Percentiles rank a stretch among this genome's conserved stretches.
Conservation (phyloP, 1,284 basidiomycete species). For the Trametes polyzona region DNA sequence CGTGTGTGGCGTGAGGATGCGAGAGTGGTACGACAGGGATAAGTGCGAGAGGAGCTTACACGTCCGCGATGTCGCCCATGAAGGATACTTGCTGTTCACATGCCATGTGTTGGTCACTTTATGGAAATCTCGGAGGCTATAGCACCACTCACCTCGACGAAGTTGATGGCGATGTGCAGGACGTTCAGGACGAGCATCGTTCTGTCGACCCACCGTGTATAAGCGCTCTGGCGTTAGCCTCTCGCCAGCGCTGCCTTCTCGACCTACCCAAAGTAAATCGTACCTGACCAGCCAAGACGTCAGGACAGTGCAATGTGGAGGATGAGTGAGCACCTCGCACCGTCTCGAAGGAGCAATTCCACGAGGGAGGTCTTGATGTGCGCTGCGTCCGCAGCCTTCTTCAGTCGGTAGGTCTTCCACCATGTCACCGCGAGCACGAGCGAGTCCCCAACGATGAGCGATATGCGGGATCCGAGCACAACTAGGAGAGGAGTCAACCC, state of each 20-base stretch:
- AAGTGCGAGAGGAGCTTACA: neutral
- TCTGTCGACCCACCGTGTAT: no score
- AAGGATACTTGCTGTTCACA: neutral
- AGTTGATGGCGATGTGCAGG: slow-evolving; percentile 8
- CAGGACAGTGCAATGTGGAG: neutral
- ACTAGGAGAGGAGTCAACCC: neutral
- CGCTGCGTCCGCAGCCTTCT: slow-evolving; percentile 5
- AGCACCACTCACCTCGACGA: neutral
- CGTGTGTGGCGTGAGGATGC: neutral
- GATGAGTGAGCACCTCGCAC: neutral
- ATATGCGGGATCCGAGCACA: neutral
- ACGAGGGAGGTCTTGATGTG: slow-evolving; percentile 1
- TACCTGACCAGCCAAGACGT: neutral
- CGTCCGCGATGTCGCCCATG: slow-evolving; percentile 2
- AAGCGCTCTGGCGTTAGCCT: no score
- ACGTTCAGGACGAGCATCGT: slow-evolving; percentile 12
- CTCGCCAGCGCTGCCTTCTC: no score
- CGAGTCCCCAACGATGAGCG: slow-evolving; percentile 4
- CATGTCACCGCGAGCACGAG: slow-evolving; percentile 5
- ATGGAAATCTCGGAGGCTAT: neutral
- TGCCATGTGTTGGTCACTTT: neutral
- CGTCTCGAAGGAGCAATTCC: slow-evolving; percentile 4
- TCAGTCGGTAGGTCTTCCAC: slow-evolving; percentile 10
- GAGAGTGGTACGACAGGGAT: neutral
- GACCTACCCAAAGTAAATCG: neutral